phyloP scores from a whole-genome alignment of 176 grass and related monocot genomes.

The Thalia dealbata region DNA sequence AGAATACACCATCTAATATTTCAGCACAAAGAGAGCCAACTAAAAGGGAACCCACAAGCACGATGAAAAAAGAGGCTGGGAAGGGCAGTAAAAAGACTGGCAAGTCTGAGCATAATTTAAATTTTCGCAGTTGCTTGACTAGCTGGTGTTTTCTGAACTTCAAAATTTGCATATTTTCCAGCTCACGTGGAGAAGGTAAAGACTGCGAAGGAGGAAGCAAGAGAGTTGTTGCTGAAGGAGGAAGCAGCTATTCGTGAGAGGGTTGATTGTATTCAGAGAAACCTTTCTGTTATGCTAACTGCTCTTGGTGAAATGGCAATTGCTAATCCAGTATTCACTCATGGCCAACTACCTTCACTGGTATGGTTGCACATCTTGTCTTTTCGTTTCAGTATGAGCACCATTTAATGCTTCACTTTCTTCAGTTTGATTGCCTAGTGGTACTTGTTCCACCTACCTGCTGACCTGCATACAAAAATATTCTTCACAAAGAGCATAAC shows the following conservation, averaged over 20 bases:
- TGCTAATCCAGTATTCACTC: conserved; percentile 87
- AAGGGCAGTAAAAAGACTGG: conserved; percentile 69
- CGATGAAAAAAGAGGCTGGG: conserved; percentile 53
- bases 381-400: conserved; percentile 4
- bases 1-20: conserved; percentile 24
- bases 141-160: conserved; percentile 9
- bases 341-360: conserved; percentile 75
- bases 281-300: conserved; percentile 63
- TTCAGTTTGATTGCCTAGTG: neutral
- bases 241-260: conserved; percentile 67
- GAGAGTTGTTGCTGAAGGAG: conserved; percentile 68
- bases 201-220: conserved; percentile 93
- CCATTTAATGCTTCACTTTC: neutral
- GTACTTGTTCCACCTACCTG: neutral
- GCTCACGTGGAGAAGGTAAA: conserved; percentile 68
- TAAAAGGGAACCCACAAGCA: conserved; percentile 46
- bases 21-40: conserved; percentile 33
- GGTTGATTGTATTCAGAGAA: conserved; percentile 68
- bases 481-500: neutral
- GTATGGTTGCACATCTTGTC: conserved; percentile 26
- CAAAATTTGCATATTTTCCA: conserved; percentile 15
- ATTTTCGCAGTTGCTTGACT: neutral
- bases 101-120: conserved; percentile 23
- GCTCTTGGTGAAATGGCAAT: conserved; percentile 87
- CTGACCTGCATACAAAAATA: neutral